Evolutionary conservation across 768 basidiomycete species (phyloP).

Genomic region (Macrocybe gigantea): DNA sequence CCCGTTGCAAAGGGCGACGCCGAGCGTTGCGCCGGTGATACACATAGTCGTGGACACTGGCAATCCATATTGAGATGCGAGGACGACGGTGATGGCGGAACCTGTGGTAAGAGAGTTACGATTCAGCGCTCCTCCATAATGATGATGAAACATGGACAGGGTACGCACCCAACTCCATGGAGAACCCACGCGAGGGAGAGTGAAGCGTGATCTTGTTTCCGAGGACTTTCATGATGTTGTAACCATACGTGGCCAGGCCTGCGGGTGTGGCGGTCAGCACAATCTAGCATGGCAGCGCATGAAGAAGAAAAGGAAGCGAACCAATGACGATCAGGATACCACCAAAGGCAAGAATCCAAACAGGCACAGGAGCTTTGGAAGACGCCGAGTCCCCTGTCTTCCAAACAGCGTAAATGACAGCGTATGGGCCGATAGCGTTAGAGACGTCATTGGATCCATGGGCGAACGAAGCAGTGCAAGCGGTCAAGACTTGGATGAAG

Average conservation of each 20-base stretch:
- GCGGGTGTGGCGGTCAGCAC: not conserved
- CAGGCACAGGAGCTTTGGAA: conserved; percentile 13
- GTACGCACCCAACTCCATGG: conserved; percentile 18
- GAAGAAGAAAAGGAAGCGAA: conserved; percentile 1
- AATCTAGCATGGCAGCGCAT: not conserved
- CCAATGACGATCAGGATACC: conserved; percentile 20
- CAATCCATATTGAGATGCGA: conserved; percentile 22
- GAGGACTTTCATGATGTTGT: conserved; percentile 23
- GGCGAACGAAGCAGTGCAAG: conserved; percentile 22
- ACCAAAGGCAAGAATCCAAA: conserved; percentile 21
- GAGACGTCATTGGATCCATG: conserved; percentile 23
- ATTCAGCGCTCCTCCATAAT: not conserved
- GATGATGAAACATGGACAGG: not conserved
- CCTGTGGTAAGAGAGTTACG: not conserved
- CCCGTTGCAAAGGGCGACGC: conserved; percentile 22
- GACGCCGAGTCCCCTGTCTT: conserved; percentile 12
- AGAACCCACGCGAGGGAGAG: conserved; percentile 22
- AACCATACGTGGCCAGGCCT: conserved; percentile 14
- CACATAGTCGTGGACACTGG: conserved; percentile 23
- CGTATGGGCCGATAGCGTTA: conserved; percentile 24
- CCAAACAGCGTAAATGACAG: conserved; percentile 21
- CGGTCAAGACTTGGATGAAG: conserved; percentile 24
- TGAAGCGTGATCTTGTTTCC: conserved; percentile 23
- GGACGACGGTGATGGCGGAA: conserved; percentile 21
- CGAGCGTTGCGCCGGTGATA: conserved; percentile 21